These are phyloP conservation scores for Colletotrichum tamarilloi DNA, from an alignment of 2,329 filamentous ascomycete genomes.

Conservation along the genomic window DNA sequence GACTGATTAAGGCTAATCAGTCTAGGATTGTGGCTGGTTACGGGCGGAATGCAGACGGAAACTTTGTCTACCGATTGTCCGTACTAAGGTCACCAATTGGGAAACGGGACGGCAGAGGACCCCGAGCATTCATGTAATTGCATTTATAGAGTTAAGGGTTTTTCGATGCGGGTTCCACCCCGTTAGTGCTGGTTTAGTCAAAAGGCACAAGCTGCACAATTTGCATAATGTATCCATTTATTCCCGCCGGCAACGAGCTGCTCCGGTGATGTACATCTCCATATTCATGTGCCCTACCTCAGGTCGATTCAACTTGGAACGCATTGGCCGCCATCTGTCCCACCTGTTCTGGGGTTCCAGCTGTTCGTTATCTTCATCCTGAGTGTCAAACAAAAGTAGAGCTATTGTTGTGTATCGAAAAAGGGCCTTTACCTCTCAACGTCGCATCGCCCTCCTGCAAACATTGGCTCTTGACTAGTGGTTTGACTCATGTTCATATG, in stretches of 20 bases:
- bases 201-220: neutral
- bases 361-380: neutral
- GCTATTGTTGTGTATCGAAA: no score
- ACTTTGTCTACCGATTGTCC: neutral
- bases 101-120: neutral
- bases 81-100: neutral
- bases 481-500: no score
- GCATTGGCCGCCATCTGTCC: neutral
- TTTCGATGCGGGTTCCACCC: neutral
- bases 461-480: no score
- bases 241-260: neutral
- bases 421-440: no score
- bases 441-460: no score
- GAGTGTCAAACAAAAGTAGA: no score
- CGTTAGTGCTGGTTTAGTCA: neutral
- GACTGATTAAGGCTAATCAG: neutral
- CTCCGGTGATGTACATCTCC: neutral
- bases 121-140: neutral
- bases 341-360: neutral
- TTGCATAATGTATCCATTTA: neutral
- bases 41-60: neutral
- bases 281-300: neutral
- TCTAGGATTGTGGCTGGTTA: neutral
- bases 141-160: neutral
- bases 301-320: neutral